These are phyloP conservation scores for Protomyces lactucae-debilis DNA, from an alignment of 1,139 yeast species.

Conservation along the genomic window DNA sequence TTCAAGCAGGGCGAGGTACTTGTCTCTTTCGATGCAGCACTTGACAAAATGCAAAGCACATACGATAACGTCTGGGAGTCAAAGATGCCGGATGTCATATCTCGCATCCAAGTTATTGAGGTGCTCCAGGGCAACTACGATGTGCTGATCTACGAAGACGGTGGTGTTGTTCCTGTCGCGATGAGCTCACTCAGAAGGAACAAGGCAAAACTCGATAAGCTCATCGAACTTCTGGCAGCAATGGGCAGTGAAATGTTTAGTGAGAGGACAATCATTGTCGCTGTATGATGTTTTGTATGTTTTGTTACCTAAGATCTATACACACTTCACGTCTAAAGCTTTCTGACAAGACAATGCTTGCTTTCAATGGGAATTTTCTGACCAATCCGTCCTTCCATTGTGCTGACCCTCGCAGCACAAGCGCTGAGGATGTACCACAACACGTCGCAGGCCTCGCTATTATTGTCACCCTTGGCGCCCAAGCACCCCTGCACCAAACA, in stretches of 20 bases:
- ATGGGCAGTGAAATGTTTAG: not conserved
- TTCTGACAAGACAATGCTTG: no score
- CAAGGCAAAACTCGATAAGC: not conserved
- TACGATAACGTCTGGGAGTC: not conserved
- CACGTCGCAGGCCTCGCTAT: no score
- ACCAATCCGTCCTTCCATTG: no score
- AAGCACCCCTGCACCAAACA: no score
- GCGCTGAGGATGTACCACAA: no score
- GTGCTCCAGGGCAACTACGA: not conserved
- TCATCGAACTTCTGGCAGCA: not conserved
- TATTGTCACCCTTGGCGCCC: no score
- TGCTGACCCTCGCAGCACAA: no score
- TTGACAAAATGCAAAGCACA: not conserved
- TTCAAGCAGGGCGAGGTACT: not conserved
- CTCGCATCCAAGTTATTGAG: not conserved
- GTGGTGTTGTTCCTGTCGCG: not conserved
- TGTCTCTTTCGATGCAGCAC: not conserved
- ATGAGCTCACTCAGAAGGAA: not conserved
- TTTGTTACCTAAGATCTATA: no score
- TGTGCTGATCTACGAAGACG: not conserved
- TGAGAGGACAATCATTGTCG: not conserved
- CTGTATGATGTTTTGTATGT: not conserved
- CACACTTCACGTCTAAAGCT: no score
- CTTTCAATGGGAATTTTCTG: no score
- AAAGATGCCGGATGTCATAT: not conserved